phyloP scores from a whole-genome alignment of 495 filamentous ascomycete genomes.

The Platismatia glauca region DNA sequence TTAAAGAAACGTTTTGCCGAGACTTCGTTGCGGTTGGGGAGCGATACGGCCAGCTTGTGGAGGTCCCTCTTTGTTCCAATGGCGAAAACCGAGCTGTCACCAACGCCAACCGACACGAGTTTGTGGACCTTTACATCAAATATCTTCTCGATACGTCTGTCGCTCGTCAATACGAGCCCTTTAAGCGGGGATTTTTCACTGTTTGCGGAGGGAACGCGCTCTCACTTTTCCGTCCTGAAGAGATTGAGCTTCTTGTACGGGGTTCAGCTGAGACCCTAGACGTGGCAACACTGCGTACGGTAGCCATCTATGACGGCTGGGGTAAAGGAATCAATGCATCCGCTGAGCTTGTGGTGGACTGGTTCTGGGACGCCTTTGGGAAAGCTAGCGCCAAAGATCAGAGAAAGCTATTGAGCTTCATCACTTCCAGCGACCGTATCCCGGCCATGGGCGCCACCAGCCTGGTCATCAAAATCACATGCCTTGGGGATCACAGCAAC shows the following conservation, averaged over 20 bases:
- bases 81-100: slow-evolving; percentile 74
- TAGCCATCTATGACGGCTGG: slow-evolving; percentile 82
- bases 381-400: slow-evolving; percentile 56
- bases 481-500: slow-evolving; percentile 62
- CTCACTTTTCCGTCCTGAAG: slow-evolving; percentile 85
- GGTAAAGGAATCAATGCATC: slow-evolving; percentile 36
- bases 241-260: slow-evolving; percentile 82
- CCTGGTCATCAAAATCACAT: slow-evolving; percentile 58
- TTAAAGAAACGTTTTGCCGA: slow-evolving; percentile 71
- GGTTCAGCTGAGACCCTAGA: slow-evolving; percentile 84
- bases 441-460: slow-evolving; percentile 85
- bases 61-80: slow-evolving; percentile 62
- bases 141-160: slow-evolving; percentile 75
- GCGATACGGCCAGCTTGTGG: slow-evolving; percentile 60
- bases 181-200: slow-evolving; percentile 90
- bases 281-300: slow-evolving; percentile 63
- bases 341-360: slow-evolving; percentile 57
- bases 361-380: slow-evolving; percentile 87
- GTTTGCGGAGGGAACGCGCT: slow-evolving; percentile 87
- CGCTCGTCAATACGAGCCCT: slow-evolving; percentile 81
- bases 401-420: slow-evolving; percentile 71
- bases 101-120: slow-evolving; percentile 75
- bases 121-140: slow-evolving; percentile 77
- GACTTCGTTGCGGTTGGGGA: slow-evolving; percentile 75
- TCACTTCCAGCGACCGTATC: slow-evolving; percentile 90